Evolutionary conservation across 78 protist genomes (phyloP).

Genomic region (Protostelium mycophagum): DNA sequence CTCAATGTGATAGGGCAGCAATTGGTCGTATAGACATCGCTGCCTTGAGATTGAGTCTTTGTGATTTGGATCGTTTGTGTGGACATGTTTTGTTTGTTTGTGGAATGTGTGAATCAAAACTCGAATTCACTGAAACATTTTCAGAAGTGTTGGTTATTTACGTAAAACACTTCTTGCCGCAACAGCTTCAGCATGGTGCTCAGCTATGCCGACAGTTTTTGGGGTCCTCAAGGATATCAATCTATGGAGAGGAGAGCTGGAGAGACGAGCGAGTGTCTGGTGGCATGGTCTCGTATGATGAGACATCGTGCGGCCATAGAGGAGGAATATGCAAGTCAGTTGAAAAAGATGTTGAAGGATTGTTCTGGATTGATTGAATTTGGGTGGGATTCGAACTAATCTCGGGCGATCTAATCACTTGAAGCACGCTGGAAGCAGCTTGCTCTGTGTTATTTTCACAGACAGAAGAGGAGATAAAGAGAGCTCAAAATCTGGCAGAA

Average conservation of each 20-base stretch:
- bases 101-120: no score
- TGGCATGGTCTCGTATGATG: neutral
- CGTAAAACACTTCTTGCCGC: no score
- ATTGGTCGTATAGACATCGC: neutral
- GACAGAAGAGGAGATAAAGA: neutral
- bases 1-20: neutral
- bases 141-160: no score
- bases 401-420: neutral
- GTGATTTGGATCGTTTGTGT: neutral
- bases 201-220: neutral
- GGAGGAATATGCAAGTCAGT: neutral
- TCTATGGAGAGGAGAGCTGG: neutral
- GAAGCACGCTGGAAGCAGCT: neutral
- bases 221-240: neutral
- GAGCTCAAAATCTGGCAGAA: neutral
- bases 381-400: neutral
- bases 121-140: no score
- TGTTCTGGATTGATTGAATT: neutral
- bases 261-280: neutral
- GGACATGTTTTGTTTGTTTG: no score
- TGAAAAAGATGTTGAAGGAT: neutral
- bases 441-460: neutral
- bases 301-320: neutral
- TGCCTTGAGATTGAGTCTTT: neutral
- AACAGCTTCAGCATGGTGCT: no score